Base-by-base conservation (phyloP, 2,329 filamentous ascomycete genomes). In the Diaporthe sp. region DNA sequence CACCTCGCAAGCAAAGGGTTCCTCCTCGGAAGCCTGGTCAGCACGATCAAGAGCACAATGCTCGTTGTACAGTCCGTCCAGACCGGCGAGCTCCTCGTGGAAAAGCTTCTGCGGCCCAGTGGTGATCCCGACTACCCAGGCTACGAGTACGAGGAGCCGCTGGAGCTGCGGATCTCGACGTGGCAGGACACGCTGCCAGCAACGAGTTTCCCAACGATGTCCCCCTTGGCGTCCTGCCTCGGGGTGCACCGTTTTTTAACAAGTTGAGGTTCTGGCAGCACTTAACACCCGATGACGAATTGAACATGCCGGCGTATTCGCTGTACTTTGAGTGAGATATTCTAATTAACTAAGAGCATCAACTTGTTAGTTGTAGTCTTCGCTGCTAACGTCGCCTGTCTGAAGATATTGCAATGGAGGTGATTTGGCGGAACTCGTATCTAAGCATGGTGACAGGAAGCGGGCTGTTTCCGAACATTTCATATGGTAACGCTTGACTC, bases 271-370 rank as follows among this genome's bases (percentile, higher is more conserved):
- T 71, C 39, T 71, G 68, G 68, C 68, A 71, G 37, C 6, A 71
- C 4, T 47, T 17, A 34, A n/a, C 20, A 8, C 28, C 53, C 8
- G 25, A 31, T 1, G 39, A 47, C 10, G 28, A 20, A 1, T 13
- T 20, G 5, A 15, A 2, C 15, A 37, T 17, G 8, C 53, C 68
- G 34, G 53, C 20, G 12, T 71, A 71, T 58, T 71, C 53, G 39
- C 53, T 71, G 9, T 60, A 60, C n/a, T 71, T 71, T 28, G 68
- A 71, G 68, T 71, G 44, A 60, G 53, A 49, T 25, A 37, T 25
- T 22, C 1, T 58, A 13, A 3, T 7, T 10, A 28, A 49, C 37
- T 28, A n/a, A 44, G 17, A 37, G 8, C n/a, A 20, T 44, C 28
- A 34, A n/a, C 28, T 44, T n/a, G 10, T 37, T 71, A 13, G 9